Evolutionary conservation across 306 rosid species (phyloP), one percentile per base, ranked within the genome.

Genomic region (Mimosa pudica): DNA sequence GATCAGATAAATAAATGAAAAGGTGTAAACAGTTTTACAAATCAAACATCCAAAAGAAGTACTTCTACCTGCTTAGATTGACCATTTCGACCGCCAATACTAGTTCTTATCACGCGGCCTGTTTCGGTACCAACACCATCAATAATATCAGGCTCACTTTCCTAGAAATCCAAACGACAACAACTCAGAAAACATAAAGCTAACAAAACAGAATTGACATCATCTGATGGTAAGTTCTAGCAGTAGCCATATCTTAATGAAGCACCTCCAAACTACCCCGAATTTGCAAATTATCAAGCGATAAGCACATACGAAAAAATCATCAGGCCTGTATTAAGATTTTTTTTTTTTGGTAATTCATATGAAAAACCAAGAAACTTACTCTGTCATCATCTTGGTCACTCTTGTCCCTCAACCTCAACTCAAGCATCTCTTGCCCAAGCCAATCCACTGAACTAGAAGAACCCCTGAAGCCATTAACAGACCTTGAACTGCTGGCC

Each of bases 381-480:
- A 91, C 98, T 80, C 94, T 86, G 74, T 87, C 94, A 2, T 86
- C 94, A 0, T 91, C 95, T 5, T 80, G 85, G 33, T 91, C 92
- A 12, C 73, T 64, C 70, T 83, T 88, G 82, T 91, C 97, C 82
- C 89, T 85, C 85, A 93, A 78, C 46, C 82, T 90, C 97, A 95
- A 91, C 84, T 93, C 94, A 75, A 89, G 94, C 98, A 95, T 92
- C 92, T 95, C 99, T 82, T 94, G 89, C 3, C 97, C 98, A 9
- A 95, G 94, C 99, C 99, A 95, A 81, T 95, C 99, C 46, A 95
- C 94, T 8, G 97, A 94, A 74, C 88, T 89, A n/a, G 98, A 92
- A 2, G 98, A 91, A 80, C 87, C 91, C 83, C 96, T 90, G 69
- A 91, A 89, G 83, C 84, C 97, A 85, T 89, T 87, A 80, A 72